phyloP scores from a whole-genome alignment of 2,329 filamentous ascomycete genomes.

The Samsoniella hepiali region DNA sequence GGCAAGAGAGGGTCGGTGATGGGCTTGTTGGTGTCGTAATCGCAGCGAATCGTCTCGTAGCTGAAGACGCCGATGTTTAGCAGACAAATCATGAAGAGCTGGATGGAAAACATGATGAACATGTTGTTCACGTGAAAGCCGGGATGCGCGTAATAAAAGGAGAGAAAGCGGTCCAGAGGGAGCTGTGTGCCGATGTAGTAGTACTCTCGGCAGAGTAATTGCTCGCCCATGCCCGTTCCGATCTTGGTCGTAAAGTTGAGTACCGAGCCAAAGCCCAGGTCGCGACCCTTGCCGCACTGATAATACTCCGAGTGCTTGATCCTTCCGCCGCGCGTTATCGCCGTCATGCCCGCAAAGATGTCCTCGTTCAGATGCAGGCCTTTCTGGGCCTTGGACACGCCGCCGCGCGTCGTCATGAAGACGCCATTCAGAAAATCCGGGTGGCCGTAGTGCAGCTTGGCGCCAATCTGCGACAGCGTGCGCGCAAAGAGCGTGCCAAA shows the following conservation, averaged over 20 bases:
- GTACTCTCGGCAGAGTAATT: constrained; percentile 97
- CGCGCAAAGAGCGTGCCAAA: constrained; percentile 98
- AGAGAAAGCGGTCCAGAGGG: constrained; percentile 93
- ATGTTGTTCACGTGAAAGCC: constrained; percentile 99
- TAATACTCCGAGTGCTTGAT: constrained; percentile 99
- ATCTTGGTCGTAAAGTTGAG: constrained; percentile 99
- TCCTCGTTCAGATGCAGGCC: constrained; percentile 98
- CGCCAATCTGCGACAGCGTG: constrained; percentile 93
- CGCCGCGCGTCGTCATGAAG: constrained; percentile 97
- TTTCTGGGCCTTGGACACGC: constrained; percentile 98
- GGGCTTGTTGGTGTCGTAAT: constrained; percentile 80
- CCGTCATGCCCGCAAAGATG: constrained; percentile 99
- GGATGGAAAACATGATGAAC: constrained; percentile 98
- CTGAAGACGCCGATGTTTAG: constrained; percentile 85
- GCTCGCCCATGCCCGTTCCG: constrained; percentile 98
- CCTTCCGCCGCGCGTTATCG: constrained; percentile 86
- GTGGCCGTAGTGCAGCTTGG: constrained; percentile 98
- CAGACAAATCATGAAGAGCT: constrained; percentile 94
- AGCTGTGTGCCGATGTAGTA: constrained; percentile 98
- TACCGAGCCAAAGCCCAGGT: constrained; percentile 98
- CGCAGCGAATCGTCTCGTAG: constrained; percentile 83
- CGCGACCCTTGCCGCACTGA: constrained; percentile 99
- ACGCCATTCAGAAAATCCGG: constrained; percentile 99
- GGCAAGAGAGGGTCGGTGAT: constrained; percentile 85
- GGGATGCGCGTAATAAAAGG: constrained; percentile 98